A percentile compares a stretch with the other conserved stretches of the same genome.
Conservation (phyloP, 495 filamentous ascomycete genomes). For the Lasiosphaeria hispida region DNA sequence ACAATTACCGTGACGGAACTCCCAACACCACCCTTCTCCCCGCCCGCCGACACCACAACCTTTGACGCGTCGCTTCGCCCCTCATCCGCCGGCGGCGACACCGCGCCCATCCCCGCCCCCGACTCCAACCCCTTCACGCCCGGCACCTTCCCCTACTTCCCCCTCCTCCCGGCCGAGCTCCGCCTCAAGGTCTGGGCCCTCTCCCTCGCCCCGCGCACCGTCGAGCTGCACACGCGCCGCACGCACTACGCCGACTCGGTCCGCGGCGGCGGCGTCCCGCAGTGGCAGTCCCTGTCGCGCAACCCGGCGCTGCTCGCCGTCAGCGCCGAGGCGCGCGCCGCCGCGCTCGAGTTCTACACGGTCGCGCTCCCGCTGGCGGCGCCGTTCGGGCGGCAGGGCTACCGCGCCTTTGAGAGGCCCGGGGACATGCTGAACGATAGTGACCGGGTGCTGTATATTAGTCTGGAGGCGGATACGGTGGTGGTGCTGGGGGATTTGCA, state of each 20-base stretch:
- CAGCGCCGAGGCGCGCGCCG: constrained; percentile 29
- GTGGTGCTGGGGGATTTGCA: constrained; percentile 28
- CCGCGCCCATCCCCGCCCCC: background rate
- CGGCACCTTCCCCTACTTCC: constrained; percentile 29
- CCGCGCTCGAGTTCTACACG: constrained; percentile 30
- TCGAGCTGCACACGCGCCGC: constrained; percentile 33
- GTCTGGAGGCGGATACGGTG: constrained; percentile 30
- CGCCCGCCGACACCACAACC: background rate
- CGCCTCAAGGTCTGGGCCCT: constrained; percentile 36
- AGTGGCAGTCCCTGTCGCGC: constrained; percentile 31
- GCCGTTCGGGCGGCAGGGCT: background rate
- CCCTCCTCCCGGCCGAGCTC: constrained; percentile 36
- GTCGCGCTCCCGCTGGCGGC: constrained; percentile 29
- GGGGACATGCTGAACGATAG: constrained; percentile 10
- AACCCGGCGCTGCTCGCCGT: constrained; percentile 35
- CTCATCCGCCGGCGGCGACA: background rate
- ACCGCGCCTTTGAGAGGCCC: constrained; percentile 17
- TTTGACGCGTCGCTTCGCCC: background rate
- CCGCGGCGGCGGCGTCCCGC: background rate
- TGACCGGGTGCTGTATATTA: constrained; percentile 29
- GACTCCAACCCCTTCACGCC: background rate
- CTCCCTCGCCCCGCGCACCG: constrained; percentile 31
- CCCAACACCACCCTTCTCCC: constrained; percentile 12
- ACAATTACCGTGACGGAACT: constrained; percentile 7
- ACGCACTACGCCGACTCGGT: constrained; percentile 27